Evolutionary conservation across 345 rosid species (phyloP).

Genomic region (Balakata baccata): DNA sequence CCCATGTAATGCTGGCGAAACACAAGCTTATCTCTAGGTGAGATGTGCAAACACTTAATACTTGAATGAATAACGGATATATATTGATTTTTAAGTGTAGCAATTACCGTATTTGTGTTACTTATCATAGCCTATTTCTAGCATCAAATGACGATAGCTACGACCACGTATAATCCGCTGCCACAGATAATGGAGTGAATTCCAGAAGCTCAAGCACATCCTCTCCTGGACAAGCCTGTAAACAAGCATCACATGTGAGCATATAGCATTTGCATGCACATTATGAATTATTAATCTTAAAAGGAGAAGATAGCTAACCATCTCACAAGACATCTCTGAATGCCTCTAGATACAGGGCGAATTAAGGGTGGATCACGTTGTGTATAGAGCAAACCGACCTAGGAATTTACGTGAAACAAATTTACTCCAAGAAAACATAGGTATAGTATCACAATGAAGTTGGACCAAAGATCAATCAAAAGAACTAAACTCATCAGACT

Average conservation of each 20-base stretch:
- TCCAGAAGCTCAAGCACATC: conserved; percentile 54
- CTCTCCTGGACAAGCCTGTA: conserved; percentile 77
- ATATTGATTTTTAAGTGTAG: neutral
- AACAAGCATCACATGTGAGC: conserved; percentile 15
- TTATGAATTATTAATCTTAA: neutral
- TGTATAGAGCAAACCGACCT: conserved; percentile 87
- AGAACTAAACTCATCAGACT: too few species aligned
- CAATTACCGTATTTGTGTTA: conserved; percentile 24
- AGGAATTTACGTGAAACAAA: conserved; percentile 10
- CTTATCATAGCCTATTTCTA: conserved; percentile 47
- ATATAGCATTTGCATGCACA: neutral
- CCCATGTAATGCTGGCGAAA: neutral
- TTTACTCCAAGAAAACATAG: neutral
- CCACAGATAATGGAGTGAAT: conserved; percentile 53
- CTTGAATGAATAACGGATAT: neutral
- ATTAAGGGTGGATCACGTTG: conserved; percentile 88
- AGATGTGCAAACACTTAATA: neutral
- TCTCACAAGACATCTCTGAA: conserved; percentile 86
- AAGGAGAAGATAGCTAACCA: conserved; percentile 46
- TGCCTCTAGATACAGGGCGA: conserved; percentile 80
- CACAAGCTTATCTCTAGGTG: neutral
- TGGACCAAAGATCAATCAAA: neutral
- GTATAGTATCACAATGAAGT: neutral
- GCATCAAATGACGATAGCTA: conserved; percentile 89
- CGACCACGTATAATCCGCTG: conserved; percentile 76